Evolutionary conservation across 2,329 filamentous ascomycete species (phyloP), one percentile per base, ranked within the genome.

Genomic region (Oidium heveae): DNA sequence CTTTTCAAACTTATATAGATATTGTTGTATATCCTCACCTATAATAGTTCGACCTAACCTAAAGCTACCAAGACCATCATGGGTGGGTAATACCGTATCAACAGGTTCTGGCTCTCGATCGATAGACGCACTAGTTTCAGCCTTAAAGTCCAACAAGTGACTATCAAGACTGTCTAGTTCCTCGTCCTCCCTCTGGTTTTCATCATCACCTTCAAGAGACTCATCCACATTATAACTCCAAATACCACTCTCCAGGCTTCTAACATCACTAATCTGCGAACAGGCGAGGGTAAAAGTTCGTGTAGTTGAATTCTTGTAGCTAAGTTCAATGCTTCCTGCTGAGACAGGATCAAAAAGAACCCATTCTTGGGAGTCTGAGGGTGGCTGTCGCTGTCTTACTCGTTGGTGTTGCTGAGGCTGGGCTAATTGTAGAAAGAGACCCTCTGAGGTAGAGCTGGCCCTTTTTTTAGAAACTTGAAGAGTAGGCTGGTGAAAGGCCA

Each of bases 101-200:
- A 60, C 60, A 9, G 54, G 50, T n/a, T 61, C 59, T 20, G 57
- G 56, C 28, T 33, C 32, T 41, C 13, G n/a, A 18, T 46, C 47
- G 20, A 59, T 56, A 55, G 63, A 64, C 1, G 63, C 56, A 54
- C 62, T 65, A 1, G 62, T 58, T 16, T 75, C 72, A 47, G 86
- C 79, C 53, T 86, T 54, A 64, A 95, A 95, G 46, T 87, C 88
- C 59, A 88, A 83, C 1, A 96, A 72, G 54, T 93, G 88, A 64
- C 89, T 88, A 65, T 96, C 89, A 43, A 96, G 73, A 64, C 87
- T 94, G 66, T 98, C 91, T 47, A 96, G 72, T 65, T 96, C 89
- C 28, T 74, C 79, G 58, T 86, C 82, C 33, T 85, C 83, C 41
- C 81, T 78, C 9, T 16, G n/a, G n/a, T n/a, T 28, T 32, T 33